Evolutionary conservation across 1,284 basidiomycete species (phyloP), one percentile per base, ranked within the genome.

Genomic region (Pseudozyma sp.): DNA sequence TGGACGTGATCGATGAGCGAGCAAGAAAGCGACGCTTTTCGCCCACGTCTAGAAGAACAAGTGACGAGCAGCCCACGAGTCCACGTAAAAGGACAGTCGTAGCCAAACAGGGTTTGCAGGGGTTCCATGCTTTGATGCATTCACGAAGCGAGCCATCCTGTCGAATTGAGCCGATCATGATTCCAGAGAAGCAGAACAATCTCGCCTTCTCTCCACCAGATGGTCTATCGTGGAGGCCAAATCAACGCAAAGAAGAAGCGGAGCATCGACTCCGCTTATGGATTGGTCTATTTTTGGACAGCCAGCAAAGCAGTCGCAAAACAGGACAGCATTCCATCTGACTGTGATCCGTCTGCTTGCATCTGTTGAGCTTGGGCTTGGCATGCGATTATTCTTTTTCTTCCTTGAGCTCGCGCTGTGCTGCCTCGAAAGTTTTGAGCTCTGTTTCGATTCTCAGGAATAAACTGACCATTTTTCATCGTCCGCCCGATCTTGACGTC

Each of bases 401-500:
- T n/a, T n/a, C n/a, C n/a, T n/a, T n/a, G n/a, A n/a, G n/a, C n/a
- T n/a, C n/a, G n/a, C 52, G 52, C 40, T 43, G 39, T 53, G 19
- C 40, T n/a, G 39, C 25, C 2, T 18, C 18, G 12, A 1, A n/a
- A n/a, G n/a, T 52, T 51, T 39, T 36, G 12, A 31, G 25, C 25
- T 31, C 25, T 31, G 35, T 36, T 34, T 31, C 36, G 49, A 51
- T 51, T 34, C 47, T 34, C 25, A 21, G 25, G 21, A 45, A 21
- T 18, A 45, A 45, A 45, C 5, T 12, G 9, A 11, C 34, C 4
- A 7, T n/a, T 31, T 31, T 31, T 31, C 25, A 31, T 31, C 25
- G 25, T 31, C 35, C 50, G 38, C 50, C 39, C 50, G 50, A 52
- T 52, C 50, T 38, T 19, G 38, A 51, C 19, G 31, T 16, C 38